Evolutionary conservation across 2,329 filamentous ascomycete species (phyloP), one percentile per base, ranked within the genome.

Genomic region (Verticillium nonalfalfae): DNA sequence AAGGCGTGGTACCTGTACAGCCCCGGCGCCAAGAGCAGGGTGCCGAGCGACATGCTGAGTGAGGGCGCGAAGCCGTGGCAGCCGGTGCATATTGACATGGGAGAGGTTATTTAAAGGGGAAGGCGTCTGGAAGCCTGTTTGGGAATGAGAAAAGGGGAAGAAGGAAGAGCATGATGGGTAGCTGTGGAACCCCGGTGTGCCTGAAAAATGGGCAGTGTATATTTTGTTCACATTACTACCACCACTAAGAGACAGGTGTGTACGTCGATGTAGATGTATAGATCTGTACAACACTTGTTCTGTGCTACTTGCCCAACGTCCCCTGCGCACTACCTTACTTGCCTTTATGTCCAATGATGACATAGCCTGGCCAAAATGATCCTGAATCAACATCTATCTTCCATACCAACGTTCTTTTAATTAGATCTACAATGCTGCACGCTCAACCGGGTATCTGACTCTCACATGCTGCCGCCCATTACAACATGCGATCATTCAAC

Each of bases 1-100:
- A 96, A 97, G 81, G 83, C 89, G 6, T 99, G 95, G 95, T 99
- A 99, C 76, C 81, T 99, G 59, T 99, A 99, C 79, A 93, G 88
- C 73, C 94, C 95, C 34, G 80, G 83, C 61, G 77, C 81, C 67
- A 77, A 85, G 65, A 83, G 86, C 58, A 81, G 83, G 62, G 80
- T 91, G 64, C 89, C 89, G 31, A 91, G 89, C 71, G 87, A 90
- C 65, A 89, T 85, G 78, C 81, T 90, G 67, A 79, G 82, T 60
- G 79, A 85, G 65, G 82, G 79, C 56, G 85, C 86, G 54, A 78
- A 78, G 69, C 79, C 83, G 5, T 91, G 88, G 88, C 84, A 83
- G 75, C 85, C 88, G 2, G 84, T 82, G 59, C 80, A 90, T 68
- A 83, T 91, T 65, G 89, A 91, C 72, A 81, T 88, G 64, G 89